A percentile compares a stretch with the other conserved stretches of the same genome.
phyloP scores from a whole-genome alignment of 495 filamentous ascomycete species.

The Bathelium albidoporum region DNA sequence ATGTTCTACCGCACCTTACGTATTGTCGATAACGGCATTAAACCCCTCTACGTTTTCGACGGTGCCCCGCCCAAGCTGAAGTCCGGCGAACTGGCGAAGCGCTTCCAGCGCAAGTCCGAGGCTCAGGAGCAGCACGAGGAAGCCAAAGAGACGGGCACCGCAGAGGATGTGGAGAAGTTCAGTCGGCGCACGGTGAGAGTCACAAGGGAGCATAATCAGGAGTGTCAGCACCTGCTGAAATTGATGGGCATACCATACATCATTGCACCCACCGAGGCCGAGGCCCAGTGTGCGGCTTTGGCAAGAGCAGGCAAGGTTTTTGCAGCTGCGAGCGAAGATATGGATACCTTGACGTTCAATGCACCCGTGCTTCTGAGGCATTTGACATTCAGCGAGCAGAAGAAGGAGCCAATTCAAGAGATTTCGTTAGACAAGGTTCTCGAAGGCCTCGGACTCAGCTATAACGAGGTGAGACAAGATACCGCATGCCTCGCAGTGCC shows the following conservation, averaged over 20 bases:
- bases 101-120: slow-evolving; percentile 81
- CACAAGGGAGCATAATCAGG: slow-evolving; percentile 90
- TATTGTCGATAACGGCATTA: slow-evolving; percentile 98
- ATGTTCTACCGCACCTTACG: slow-evolving; percentile 98
- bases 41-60: slow-evolving; percentile 96
- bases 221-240: slow-evolving; percentile 81
- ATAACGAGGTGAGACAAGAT: neutral
- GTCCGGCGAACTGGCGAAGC: slow-evolving; percentile 88
- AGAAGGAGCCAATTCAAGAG: slow-evolving; percentile 95
- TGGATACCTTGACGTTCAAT: slow-evolving; percentile 97
- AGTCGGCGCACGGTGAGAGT: slow-evolving; percentile 87
- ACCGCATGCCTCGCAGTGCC: neutral
- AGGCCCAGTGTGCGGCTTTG: slow-evolving; percentile 89
- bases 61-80: slow-evolving; percentile 94
- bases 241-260: slow-evolving; percentile 96
- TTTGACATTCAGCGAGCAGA: slow-evolving; percentile 91
- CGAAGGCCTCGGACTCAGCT: slow-evolving; percentile 47
- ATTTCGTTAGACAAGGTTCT: slow-evolving; percentile 77
- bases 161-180: slow-evolving; percentile 96
- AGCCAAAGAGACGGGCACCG: slow-evolving; percentile 93
- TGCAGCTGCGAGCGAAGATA: slow-evolving; percentile 93
- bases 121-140: slow-evolving; percentile 82
- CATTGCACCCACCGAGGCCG: slow-evolving; percentile 89
- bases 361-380: slow-evolving; percentile 83
- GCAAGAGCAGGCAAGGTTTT: slow-evolving; percentile 92